These are phyloP conservation scores for Daedaleopsis nitida DNA, from an alignment of 768 basidiomycete genomes.

Conservation along the genomic window DNA sequence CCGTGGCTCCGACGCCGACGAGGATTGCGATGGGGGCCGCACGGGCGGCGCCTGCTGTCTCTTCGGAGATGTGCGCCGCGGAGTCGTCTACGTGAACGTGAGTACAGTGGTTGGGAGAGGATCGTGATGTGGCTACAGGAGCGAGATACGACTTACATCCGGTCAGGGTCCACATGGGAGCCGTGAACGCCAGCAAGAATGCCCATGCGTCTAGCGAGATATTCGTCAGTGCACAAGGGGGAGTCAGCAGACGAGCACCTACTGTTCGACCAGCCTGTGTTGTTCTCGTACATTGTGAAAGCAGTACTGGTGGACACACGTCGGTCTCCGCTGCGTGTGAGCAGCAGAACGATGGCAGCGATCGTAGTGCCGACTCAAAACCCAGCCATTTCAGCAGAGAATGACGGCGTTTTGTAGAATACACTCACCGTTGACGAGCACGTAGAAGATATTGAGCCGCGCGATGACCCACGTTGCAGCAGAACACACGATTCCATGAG, in stretches of 20 bases:
- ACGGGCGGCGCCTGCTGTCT: conserved; percentile 61
- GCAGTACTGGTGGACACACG: conserved; percentile 67
- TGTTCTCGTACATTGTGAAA: conserved; percentile 71
- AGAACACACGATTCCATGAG: conserved; percentile 73
- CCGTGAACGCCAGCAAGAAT: conserved; percentile 69
- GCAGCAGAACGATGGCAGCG: conserved; percentile 60
- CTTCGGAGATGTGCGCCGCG: conserved; percentile 75
- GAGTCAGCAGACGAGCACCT: conserved; percentile 22
- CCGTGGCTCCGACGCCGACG: conserved; percentile 60
- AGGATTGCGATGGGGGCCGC: conserved; percentile 73
- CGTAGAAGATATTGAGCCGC: conserved; percentile 71
- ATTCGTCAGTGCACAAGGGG: background rate
- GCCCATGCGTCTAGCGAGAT: conserved; percentile 64
- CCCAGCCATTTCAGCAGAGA: background rate
- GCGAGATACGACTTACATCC: conserved; percentile 53
- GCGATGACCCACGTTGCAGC: conserved; percentile 67
- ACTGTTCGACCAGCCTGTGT: conserved; percentile 69
- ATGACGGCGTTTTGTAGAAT: background rate
- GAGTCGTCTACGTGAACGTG: conserved; percentile 57
- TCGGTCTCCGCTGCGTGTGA: conserved; percentile 56
- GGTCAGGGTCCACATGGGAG: conserved; percentile 81
- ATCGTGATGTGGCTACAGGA: background rate
- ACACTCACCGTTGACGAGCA: conserved; percentile 58
- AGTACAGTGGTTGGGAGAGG: background rate
- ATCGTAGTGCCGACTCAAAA: conserved; percentile 57